A percentile compares a stretch with the other conserved stretches of the same genome.
These are phyloP conservation scores for Allium cepa DNA, from an alignment of 106 monocot species.

Conservation along the genomic window DNA sequence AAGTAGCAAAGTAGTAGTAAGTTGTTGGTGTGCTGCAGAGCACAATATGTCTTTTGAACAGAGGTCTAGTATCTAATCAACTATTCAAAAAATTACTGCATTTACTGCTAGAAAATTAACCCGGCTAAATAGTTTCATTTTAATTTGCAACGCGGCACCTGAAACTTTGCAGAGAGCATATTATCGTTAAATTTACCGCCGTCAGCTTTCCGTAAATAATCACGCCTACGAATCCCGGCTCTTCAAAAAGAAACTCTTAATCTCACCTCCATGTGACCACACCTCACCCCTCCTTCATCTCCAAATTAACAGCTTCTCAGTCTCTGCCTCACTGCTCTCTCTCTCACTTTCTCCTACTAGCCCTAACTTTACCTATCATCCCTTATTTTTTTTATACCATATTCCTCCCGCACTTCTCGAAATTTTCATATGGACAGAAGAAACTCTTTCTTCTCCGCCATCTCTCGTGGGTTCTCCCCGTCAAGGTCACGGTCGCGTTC, in stretches of 20 bases:
- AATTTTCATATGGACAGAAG: constrained; percentile 60
- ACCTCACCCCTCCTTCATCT: not conserved
- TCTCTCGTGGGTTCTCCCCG: constrained; percentile 55
- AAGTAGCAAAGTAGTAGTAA: too few relatives aligned
- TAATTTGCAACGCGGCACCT: too few relatives aligned
- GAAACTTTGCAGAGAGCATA: too few relatives aligned
- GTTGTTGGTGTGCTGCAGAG: too few relatives aligned
- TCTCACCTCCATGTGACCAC: not conserved
- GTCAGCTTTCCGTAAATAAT: constrained; percentile 1
- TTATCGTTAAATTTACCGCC: not conserved
- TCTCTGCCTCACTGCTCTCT: not conserved
- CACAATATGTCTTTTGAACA: too few relatives aligned
- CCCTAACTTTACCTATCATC: too few relatives aligned
- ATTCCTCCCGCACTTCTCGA: not conserved
- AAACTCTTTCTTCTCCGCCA: constrained; percentile 71
- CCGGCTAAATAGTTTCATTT: too few relatives aligned
- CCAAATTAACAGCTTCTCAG: not conserved
- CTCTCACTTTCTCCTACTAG: too few relatives aligned
- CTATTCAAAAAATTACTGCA: too few relatives aligned
- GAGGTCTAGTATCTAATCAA: too few relatives aligned
- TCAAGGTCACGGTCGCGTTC: constrained; percentile 31
- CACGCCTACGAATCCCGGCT: not conserved
- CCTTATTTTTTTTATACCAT: not conserved
- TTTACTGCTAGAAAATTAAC: too few relatives aligned
- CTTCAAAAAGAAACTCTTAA: not conserved